Base-by-base conservation (phyloP, 2,329 filamentous ascomycete genomes). In the Diplodia intermedia region DNA sequence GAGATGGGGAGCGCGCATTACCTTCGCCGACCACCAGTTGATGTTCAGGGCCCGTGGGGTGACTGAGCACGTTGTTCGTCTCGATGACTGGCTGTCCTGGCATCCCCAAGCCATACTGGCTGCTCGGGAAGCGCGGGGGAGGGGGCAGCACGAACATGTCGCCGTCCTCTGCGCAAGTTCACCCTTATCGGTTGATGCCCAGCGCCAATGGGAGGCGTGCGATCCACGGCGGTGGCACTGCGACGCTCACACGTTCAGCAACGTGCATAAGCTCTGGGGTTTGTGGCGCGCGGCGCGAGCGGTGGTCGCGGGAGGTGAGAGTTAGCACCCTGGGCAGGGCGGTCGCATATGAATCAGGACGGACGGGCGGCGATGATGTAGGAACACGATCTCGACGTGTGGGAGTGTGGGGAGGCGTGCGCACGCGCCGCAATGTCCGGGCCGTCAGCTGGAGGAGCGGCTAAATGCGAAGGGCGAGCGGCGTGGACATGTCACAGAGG, bases 11-110 rank as follows among this genome's bases (percentile, higher is more conserved):
- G n/a, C 43, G 33, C 11, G 33, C 73, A 76, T 71, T 81, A 92
- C 93, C 95, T 88, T 99, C 95, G 79, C 94, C 95, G 57, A 94
- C 93, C 53, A 97, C 89, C 72, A 99, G 90, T 77, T 96, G 92
- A 80, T 93, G 92, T 74, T 97, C 94, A 29, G 91, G 87, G 5
- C 92, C 92, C 43, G 89, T 88, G 29, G 92, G 94, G 74, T 91
- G 91, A 68, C 88, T 88, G 70, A 99, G 83, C 49, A 89, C 90
- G 78, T 98, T 99, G 80, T 95, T 97, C 66, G 94, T 97, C 85
- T 99, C 95, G 75, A 97, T 90, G 79, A 97, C 66, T n/a, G 66
- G 57, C 52, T 68, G 66, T 31, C 66, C 66, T 15, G 66, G 57
- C 66, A 68, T 63, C 20, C 66, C 66, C 57, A 68, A 40, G 66